phyloP scores from a whole-genome alignment of 176 grass and related monocot species.

The Cymbopogon citratus region DNA sequence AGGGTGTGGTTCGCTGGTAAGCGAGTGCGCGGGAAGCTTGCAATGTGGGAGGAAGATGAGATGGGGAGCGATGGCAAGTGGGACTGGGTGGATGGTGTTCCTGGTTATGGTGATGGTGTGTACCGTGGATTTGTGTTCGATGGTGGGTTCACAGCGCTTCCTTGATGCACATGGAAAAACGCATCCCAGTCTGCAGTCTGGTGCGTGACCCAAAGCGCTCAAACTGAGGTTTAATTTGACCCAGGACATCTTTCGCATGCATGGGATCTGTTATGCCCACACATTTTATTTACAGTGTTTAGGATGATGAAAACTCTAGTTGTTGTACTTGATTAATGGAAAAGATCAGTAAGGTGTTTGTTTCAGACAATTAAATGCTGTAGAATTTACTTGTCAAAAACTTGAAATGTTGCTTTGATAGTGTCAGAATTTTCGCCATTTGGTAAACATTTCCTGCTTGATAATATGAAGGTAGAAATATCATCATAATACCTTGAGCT shows the following conservation, averaged over 20 bases:
- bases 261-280: conserved; percentile 3
- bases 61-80: conserved; percentile 47
- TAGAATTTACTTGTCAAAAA: neutral
- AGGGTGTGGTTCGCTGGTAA: conserved; percentile 97
- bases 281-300: conserved; percentile 28
- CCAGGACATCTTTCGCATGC: conserved; percentile 9
- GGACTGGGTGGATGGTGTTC: conserved; percentile 84
- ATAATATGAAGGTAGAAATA: neutral
- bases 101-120: conserved; percentile 74
- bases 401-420: neutral
- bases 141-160: conserved; percentile 75
- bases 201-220: conserved; percentile 26
- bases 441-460: neutral
- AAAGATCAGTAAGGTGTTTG: neutral
- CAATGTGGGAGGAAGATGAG: conserved; percentile 93
- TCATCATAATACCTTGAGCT: neutral
- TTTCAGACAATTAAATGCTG: conserved; percentile 19
- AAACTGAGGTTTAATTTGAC: conserved; percentile 8
- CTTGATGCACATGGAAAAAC: conserved; percentile 29
- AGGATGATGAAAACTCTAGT: conserved; percentile 28
- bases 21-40: conserved; percentile 76
- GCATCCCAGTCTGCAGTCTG: neutral
- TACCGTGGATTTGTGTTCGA: conserved; percentile 92
- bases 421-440: neutral
- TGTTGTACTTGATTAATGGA: conserved; percentile 44